Conservation (phyloP, 805 yeast genomes). For the Candida dendrica region DNA sequence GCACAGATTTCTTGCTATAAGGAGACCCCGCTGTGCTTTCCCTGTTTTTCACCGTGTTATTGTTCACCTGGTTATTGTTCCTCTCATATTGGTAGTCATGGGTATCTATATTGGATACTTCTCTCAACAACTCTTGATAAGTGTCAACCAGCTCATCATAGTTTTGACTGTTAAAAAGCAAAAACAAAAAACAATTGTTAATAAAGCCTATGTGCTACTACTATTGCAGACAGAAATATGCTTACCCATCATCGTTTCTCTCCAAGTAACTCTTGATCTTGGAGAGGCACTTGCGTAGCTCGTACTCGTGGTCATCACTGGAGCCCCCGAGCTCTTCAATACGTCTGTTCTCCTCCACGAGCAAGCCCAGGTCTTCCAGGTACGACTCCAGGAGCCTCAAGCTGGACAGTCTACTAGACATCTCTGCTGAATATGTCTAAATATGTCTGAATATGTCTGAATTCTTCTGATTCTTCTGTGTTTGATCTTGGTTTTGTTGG, state of each 20-base stretch:
- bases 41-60: no score
- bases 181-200: neutral
- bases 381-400: slow-evolving; percentile 20
- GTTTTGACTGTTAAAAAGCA: slow-evolving; percentile 16
- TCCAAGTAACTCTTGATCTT: slow-evolving; percentile 18
- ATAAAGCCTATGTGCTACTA: no score
- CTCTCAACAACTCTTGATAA: slow-evolving; percentile 7
- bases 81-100: slow-evolving; percentile 13
- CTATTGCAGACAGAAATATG: no score
- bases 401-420: slow-evolving; percentile 9
- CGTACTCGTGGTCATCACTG: slow-evolving; percentile 15
- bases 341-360: slow-evolving; percentile 17
- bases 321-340: slow-evolving; percentile 9
- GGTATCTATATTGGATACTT: slow-evolving; percentile 9
- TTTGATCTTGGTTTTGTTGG: no score
- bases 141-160: slow-evolving; percentile 20
- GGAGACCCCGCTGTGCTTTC: neutral
- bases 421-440: no score
- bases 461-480: no score
- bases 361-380: slow-evolving; percentile 17
- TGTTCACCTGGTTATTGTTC: no score
- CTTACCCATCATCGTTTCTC: slow-evolving; percentile 21
- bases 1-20: slow-evolving; percentile 17
- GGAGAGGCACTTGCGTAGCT: slow-evolving; percentile 13
- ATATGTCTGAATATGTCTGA: no score